Conservation (phyloP, 1,139 yeast genomes). For the Saccharomyces hybrid region DNA sequence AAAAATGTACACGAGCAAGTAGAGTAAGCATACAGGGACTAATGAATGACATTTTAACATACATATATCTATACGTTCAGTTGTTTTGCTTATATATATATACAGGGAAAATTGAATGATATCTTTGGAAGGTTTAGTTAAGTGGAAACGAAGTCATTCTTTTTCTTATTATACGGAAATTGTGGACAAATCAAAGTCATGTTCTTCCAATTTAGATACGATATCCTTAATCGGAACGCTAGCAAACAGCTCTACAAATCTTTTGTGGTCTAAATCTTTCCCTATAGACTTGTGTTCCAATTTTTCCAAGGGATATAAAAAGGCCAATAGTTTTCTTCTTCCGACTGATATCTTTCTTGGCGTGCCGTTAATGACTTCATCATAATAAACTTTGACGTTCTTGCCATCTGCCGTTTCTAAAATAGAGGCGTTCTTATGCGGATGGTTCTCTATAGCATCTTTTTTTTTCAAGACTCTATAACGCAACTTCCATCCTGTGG, state of each 20-base stretch:
- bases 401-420: slow-evolving; percentile 33
- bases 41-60: background rate
- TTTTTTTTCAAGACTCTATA: slow-evolving; percentile 51
- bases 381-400: slow-evolving; percentile 41
- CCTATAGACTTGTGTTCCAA: slow-evolving; percentile 39
- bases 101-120: background rate
- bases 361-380: slow-evolving; percentile 38
- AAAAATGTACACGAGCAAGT: background rate
- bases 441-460: slow-evolving; percentile 26
- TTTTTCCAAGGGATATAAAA: slow-evolving; percentile 45
- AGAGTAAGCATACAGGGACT: background rate
- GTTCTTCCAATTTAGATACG: slow-evolving; percentile 29
- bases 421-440: slow-evolving; percentile 28
- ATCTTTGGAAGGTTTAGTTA: background rate
- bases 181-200: slow-evolving; percentile 36
- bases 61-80: background rate
- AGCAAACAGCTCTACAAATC: slow-evolving; percentile 38
- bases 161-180: slow-evolving; percentile 12
- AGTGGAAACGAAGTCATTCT: background rate
- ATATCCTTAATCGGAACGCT: slow-evolving; percentile 31
- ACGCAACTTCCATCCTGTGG: slow-evolving; percentile 83
- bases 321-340: slow-evolving; percentile 50
- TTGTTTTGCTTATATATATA: background rate
- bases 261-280: slow-evolving; percentile 38
- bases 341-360: slow-evolving; percentile 52